phyloP scores from a whole-genome alignment of 2,329 filamentous ascomycete genomes.

The Colletotrichum costaricense region DNA sequence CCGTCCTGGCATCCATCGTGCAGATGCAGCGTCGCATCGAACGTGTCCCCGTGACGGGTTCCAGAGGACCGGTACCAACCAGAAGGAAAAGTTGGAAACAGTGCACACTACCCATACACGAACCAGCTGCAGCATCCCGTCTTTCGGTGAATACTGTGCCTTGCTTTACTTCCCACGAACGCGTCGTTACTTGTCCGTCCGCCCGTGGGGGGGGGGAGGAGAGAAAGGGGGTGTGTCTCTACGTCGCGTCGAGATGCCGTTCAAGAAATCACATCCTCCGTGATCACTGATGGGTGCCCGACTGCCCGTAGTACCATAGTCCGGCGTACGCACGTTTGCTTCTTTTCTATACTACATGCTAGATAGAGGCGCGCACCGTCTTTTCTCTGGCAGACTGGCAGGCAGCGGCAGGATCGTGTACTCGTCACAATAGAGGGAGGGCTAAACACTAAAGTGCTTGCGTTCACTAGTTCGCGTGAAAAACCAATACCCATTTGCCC shows the following conservation, averaged over 20 bases:
- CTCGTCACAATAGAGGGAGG: not conserved
- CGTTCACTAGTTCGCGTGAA: constrained; percentile 1
- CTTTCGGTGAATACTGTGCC: not conserved
- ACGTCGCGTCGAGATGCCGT: not conserved
- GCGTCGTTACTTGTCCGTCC: not conserved
- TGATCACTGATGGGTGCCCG: not conserved
- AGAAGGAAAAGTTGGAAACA: not conserved
- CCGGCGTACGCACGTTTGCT: not conserved
- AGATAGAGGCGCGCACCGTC: not conserved
- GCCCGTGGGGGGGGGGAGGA: not conserved
- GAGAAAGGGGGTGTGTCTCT: not conserved
- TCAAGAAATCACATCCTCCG: not conserved
- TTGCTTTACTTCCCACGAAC: not conserved
- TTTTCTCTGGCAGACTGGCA: not conserved
- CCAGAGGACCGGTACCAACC: constrained; percentile 21
- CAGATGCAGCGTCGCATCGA: constrained; percentile 33
- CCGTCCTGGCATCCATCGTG: constrained; percentile 8
- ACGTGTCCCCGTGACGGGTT: constrained; percentile 28
- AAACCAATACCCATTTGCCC: not conserved
- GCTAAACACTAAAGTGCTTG: constrained; percentile 19
- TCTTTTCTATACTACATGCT: not conserved
- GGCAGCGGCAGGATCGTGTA: not conserved
- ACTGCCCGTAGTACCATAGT: no score
- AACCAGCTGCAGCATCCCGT: not conserved
- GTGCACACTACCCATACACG: not conserved